phyloP scores from a whole-genome alignment of 768 basidiomycete genomes.

The Boletus vermiculosoides region DNA sequence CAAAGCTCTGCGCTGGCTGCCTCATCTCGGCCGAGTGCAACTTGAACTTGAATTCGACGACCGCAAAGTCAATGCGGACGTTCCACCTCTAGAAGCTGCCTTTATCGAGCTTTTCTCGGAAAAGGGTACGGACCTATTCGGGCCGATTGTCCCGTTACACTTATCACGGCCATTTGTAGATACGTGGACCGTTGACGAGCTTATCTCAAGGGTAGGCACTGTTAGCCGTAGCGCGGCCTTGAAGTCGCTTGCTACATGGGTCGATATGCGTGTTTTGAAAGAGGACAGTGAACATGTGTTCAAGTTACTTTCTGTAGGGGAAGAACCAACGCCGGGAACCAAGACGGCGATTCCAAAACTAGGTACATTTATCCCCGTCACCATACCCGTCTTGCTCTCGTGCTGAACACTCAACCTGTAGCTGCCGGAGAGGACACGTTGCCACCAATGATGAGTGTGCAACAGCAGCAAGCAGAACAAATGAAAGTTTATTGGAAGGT shows the following conservation, averaged over 20 bases:
- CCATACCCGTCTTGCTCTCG: neutral
- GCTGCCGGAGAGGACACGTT: slow-evolving; percentile 45
- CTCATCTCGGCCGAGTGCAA: slow-evolving; percentile 82
- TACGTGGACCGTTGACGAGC: slow-evolving; percentile 68
- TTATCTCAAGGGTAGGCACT: slow-evolving; percentile 61
- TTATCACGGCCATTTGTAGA: slow-evolving; percentile 37
- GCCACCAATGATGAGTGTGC: slow-evolving; percentile 50
- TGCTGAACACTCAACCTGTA: slow-evolving; percentile 1
- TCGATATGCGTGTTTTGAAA: slow-evolving; percentile 76
- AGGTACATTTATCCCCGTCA: slow-evolving; percentile 18
- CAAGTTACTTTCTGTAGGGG: slow-evolving; percentile 60
- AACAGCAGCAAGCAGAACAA: slow-evolving; percentile 81
- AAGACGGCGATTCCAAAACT: slow-evolving; percentile 22
- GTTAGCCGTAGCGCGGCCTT: slow-evolving; percentile 63
- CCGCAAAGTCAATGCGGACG: slow-evolving; percentile 69
- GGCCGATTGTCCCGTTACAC: neutral
- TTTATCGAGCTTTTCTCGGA: slow-evolving; percentile 84
- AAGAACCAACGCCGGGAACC: slow-evolving; percentile 39
- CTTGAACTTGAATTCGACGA: slow-evolving; percentile 83
- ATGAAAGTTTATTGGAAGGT: slow-evolving; percentile 91
- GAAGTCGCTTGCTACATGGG: slow-evolving; percentile 82
- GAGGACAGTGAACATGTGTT: slow-evolving; percentile 62
- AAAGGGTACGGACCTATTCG: slow-evolving; percentile 44
- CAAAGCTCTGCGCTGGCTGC: slow-evolving; percentile 86
- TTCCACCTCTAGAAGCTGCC: slow-evolving; percentile 86